Conservation (phyloP, 768 basidiomycete genomes). For the Tephrocybe sp. region DNA sequence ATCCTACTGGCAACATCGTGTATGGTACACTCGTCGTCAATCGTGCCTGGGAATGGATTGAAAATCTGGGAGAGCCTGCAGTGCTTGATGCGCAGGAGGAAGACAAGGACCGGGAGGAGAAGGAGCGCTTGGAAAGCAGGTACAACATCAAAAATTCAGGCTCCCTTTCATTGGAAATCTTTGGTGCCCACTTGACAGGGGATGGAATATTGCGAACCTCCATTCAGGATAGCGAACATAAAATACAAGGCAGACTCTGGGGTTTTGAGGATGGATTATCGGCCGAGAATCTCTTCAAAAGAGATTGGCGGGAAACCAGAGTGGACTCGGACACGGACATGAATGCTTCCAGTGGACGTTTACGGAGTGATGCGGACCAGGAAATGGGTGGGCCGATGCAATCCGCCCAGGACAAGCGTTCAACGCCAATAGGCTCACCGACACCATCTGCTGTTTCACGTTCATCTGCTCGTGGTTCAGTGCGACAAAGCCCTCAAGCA, state of each 20-base stretch:
- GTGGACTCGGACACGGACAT: slow-evolving; percentile 37
- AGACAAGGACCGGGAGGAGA: slow-evolving; percentile 38
- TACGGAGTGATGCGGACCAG: slow-evolving; percentile 22
- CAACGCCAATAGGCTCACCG: slow-evolving; percentile 36
- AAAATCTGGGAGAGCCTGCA: slow-evolving; percentile 63
- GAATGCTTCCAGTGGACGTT: slow-evolving; percentile 15
- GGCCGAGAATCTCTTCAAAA: slow-evolving; percentile 61
- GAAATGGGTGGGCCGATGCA: slow-evolving; percentile 18
- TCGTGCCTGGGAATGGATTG: slow-evolving; percentile 86
- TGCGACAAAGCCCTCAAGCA: slow-evolving; percentile 50
- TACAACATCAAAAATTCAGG: slow-evolving; percentile 58
- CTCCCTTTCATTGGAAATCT: slow-evolving; percentile 71
- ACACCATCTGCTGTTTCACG: slow-evolving; percentile 42
- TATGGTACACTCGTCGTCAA: slow-evolving; percentile 58
- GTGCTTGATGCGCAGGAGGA: slow-evolving; percentile 42
- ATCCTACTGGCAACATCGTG: slow-evolving; percentile 48
- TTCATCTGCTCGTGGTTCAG: slow-evolving; percentile 46
- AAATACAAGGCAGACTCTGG: slow-evolving; percentile 44
- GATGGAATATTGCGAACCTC: slow-evolving; percentile 43
- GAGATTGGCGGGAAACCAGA: slow-evolving; percentile 78
- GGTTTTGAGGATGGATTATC: slow-evolving; percentile 65
- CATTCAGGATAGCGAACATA: slow-evolving; percentile 27
- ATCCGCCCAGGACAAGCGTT: slow-evolving; percentile 21
- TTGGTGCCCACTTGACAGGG: slow-evolving; percentile 62
- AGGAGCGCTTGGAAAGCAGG: slow-evolving; percentile 31